Percentiles rank a stretch among this genome's conserved stretches.
These are phyloP conservation scores for Senecio squalidus DNA, from an alignment of 140 eudicot species.

Conservation along the genomic window DNA sequence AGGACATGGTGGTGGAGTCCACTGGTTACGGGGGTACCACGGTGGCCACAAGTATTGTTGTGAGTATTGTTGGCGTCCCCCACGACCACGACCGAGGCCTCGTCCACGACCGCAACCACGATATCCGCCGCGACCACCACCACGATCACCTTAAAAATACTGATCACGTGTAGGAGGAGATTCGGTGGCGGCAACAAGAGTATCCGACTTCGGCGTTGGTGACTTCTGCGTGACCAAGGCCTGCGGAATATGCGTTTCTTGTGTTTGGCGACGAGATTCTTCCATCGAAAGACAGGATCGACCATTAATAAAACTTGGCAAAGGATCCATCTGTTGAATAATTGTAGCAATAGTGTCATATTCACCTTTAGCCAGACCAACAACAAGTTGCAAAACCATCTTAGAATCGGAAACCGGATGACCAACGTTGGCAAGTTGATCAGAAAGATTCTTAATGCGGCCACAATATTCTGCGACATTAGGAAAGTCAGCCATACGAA, in stretches of 20 bases:
- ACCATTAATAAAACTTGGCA: background rate
- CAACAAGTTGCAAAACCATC: background rate
- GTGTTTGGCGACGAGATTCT: background rate
- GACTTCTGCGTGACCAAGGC: background rate
- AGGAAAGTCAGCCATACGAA: background rate
- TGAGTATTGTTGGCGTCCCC: background rate
- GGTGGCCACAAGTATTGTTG: background rate
- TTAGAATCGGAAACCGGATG: background rate
- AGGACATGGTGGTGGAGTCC: too few species aligned
- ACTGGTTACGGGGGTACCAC: too few species aligned
- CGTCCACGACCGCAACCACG: background rate
- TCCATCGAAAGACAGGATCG: background rate
- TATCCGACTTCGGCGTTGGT: background rate
- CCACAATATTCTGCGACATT: background rate
- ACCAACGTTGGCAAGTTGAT: background rate
- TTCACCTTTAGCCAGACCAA: background rate
- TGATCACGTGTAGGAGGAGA: too few species aligned
- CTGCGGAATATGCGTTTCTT: background rate
- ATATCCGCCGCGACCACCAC: background rate
- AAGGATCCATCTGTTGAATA: background rate
- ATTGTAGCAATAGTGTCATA: background rate
- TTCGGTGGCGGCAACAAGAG: too few species aligned
- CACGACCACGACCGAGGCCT: background rate
- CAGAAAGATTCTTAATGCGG: background rate
- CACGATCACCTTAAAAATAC: too few species aligned